These are phyloP conservation scores for Macrophomina pseudophaseolina DNA, from an alignment of 2,329 filamentous ascomycete genomes.

Conservation along the genomic window DNA sequence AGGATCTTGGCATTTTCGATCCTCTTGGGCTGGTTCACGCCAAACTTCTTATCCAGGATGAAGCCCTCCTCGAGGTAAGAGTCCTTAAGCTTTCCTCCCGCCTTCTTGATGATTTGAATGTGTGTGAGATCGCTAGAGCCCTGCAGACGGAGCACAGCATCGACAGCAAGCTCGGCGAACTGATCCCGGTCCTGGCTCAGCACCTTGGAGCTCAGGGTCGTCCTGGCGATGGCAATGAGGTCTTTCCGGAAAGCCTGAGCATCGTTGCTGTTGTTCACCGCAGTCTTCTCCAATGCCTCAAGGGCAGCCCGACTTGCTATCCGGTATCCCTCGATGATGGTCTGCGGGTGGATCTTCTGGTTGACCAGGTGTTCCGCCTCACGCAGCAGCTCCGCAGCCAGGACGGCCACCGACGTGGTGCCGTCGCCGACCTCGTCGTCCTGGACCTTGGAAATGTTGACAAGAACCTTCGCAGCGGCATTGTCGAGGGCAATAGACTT, in stretches of 20 bases:
- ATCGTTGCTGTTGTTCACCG: constrained; percentile 88
- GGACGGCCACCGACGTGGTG: constrained; percentile 95
- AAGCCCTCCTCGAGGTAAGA: constrained; percentile 98
- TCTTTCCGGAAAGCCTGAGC: constrained; percentile 86
- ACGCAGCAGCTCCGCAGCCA: constrained; percentile 91
- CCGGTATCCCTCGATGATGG: constrained; percentile 98
- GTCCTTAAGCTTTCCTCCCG: constrained; percentile 94
- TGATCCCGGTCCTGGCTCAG: constrained; percentile 91
- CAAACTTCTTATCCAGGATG: constrained; percentile 98
- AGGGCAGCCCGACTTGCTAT: constrained; percentile 93
- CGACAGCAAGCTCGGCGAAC: constrained; percentile 86
- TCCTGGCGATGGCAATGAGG: constrained; percentile 86
- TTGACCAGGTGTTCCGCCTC: constrained; percentile 97
- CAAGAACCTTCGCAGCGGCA: constrained; percentile 94
- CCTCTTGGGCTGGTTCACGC: constrained; percentile 96
- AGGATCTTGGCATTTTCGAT: constrained; percentile 98
- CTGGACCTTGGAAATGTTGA: constrained; percentile 99
- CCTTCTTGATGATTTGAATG: constrained; percentile 99
- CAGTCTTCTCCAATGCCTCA: constrained; percentile 78
- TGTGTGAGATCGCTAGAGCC: constrained; percentile 93
- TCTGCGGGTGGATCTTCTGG: constrained; percentile 99
- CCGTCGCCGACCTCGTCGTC: constrained; percentile 98
- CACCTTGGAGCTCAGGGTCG: constrained; percentile 96
- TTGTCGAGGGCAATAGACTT: constrained; percentile 99
- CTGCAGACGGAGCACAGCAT: constrained; percentile 88